Conservation (phyloP, 2,329 filamentous ascomycete species). For the Microsporum ferrugineum region DNA sequence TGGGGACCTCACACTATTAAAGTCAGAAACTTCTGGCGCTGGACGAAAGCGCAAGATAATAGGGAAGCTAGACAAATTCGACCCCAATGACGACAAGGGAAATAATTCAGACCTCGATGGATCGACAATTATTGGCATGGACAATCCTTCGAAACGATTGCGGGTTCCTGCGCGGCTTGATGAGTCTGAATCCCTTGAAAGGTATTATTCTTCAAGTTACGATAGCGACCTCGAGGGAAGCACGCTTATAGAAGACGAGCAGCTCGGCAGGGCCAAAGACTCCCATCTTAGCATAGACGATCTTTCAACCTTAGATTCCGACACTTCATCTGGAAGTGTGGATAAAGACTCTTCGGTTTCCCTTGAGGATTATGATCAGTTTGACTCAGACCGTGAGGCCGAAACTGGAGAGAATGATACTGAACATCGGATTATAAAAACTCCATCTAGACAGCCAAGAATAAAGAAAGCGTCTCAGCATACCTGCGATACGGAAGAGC, state of each 20-base stretch:
- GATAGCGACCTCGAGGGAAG: constrained; percentile 6
- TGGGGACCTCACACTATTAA: neutral
- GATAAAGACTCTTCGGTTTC: neutral
- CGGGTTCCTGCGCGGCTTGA: neutral
- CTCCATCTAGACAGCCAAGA: neutral
- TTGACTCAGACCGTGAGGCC: neutral
- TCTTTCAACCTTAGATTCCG: neutral
- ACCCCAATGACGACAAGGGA: neutral
- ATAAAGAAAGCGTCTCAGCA: neutral
- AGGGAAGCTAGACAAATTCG: neutral
- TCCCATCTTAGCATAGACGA: neutral
- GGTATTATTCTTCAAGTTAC: neutral
- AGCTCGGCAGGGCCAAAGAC: neutral
- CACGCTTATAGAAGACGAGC: neutral
- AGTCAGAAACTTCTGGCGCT: neutral
- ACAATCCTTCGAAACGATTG: neutral
- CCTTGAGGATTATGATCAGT: neutral
- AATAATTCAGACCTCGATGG: neutral
- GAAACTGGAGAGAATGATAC: neutral
- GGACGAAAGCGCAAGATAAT: neutral
- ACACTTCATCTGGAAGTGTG: neutral
- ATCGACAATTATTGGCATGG: neutral
- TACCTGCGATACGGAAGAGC: neutral
- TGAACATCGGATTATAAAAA: neutral
- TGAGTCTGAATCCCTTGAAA: neutral